Percentiles rank a stretch among this genome's conserved stretches.
phyloP scores from a whole-genome alignment of 2,329 filamentous ascomycete genomes.

The Cercospora brassicicola region DNA sequence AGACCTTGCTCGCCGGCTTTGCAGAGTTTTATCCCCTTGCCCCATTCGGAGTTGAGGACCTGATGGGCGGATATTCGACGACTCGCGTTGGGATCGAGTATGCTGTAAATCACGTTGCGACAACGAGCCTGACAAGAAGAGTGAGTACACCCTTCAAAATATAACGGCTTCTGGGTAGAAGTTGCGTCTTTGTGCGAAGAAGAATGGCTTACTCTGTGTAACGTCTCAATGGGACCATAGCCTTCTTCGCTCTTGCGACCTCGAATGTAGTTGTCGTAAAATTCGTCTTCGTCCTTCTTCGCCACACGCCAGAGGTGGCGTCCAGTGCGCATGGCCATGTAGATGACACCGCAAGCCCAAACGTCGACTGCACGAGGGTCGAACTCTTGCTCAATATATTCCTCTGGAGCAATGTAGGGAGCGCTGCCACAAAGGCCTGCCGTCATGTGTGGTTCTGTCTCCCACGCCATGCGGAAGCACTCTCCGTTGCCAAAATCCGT shows the following conservation, averaged over 20 bases:
- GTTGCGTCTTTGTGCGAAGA: not conserved
- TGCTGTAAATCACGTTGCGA: constrained; percentile 98
- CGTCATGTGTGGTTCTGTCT: constrained; percentile 97
- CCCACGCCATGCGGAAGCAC: constrained; percentile 99
- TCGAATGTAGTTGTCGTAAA: constrained; percentile 90
- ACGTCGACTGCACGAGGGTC: constrained; percentile 97
- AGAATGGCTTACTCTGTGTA: constrained; percentile 75
- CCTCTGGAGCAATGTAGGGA: constrained; percentile 95
- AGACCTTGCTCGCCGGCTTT: constrained; percentile 95
- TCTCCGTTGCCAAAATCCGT: constrained; percentile 99
- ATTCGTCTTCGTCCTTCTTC: constrained; percentile 95
- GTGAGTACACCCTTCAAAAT: constrained; percentile 14
- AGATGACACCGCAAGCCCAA: constrained; percentile 98
- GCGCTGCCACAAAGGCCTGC: constrained; percentile 94
- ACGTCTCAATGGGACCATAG: constrained; percentile 91
- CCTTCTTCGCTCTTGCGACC: constrained; percentile 92
- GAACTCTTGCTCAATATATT: constrained; percentile 93
- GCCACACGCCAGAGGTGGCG: constrained; percentile 96
- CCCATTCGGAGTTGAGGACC: constrained; percentile 97
- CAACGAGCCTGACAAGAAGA: constrained; percentile 71
- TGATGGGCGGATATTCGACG: constrained; percentile 94
- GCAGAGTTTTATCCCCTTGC: constrained; percentile 94
- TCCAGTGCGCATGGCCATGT: constrained; percentile 99
- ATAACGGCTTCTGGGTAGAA: not conserved
- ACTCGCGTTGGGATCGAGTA: constrained; percentile 88